Base-by-base conservation (phyloP, 345 rosid species). In the Conringia planisiliqua region DNA sequence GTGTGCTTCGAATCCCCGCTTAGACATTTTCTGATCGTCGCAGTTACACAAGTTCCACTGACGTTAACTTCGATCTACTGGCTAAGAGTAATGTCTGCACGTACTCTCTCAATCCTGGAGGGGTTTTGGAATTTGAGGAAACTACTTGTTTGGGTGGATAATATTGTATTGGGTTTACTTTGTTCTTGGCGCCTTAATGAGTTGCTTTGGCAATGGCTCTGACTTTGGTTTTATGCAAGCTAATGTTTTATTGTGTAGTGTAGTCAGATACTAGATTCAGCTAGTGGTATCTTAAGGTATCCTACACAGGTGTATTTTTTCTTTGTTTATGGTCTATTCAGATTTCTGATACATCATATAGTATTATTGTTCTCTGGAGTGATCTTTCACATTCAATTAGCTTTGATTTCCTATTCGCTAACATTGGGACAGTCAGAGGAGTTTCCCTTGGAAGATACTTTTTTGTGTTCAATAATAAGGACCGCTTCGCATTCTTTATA, bases 51-150 rank as follows among this genome's bases (percentile, higher is more conserved):
- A 20, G 12, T 57, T 56, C 12, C 39, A 61, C n/a, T 51, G 43
- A 29, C 33, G 27, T 50, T 59, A 44, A 36, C 40, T 76, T 43
- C 7, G 65, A 76, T 76, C 70, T 51, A 5, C 54, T 52, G 24
- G 46, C 3, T 48, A 17, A 66, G 39, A 74, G 60, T 50, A 27
- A n/a, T 24, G n/a, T 13, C 52, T 51, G 24, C 39, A 62, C 62
- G 48, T 62, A 39, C 20, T 59, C 59, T 4, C 32, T 33, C 75
- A 35, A 7, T 35, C 48, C 29, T 14, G 2, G 24, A 20, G 4
- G 5, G 40, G 51, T 16, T 58, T 35, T 11, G 51, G 18, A 17
- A 18, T 61, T 30, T 62, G 14, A 35, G 9, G 29, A 72, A 40
- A 48, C 46, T 43, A 20, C 71, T 62, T 72, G 56, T 22, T 50